Conservation (phyloP, 2,329 filamentous ascomycete genomes). For the Microcera coccophila region DNA sequence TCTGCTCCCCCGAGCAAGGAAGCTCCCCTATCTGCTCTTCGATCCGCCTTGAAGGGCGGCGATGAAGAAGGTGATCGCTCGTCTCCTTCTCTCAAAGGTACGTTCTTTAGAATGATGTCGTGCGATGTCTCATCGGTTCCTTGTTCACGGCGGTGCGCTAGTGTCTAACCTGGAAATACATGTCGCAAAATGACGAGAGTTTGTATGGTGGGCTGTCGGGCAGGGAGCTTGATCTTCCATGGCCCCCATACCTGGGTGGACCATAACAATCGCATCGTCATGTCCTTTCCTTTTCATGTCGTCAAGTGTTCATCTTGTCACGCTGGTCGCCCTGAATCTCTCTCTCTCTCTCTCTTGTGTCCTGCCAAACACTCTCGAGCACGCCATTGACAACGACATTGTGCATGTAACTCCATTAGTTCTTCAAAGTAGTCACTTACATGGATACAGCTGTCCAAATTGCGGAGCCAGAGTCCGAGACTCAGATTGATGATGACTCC, state of each 20-base stretch:
- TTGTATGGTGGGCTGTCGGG: neutral
- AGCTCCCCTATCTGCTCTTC: slow-evolving; percentile 22
- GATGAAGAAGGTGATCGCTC: slow-evolving; percentile 41
- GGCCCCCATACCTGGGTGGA: no score
- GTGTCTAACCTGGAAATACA: neutral
- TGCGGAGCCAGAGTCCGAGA: slow-evolving; percentile 45
- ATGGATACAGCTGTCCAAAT: slow-evolving; percentile 51
- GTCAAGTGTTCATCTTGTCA: no score
- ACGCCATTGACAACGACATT: no score
- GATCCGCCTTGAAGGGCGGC: slow-evolving; percentile 42
- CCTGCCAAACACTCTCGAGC: no score
- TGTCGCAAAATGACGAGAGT: neutral
- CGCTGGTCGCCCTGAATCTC: no score
- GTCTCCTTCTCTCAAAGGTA: slow-evolving; percentile 42
- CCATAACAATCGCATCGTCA: neutral
- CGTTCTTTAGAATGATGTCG: slow-evolving; percentile 18
- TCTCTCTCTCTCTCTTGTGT: no score
- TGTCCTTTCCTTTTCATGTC: no score
- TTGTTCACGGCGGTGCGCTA: neutral
- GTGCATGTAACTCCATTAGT: no score
- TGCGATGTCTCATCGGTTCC: slow-evolving; percentile 3
- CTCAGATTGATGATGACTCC: slow-evolving; percentile 31
- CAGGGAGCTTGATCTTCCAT: no score
- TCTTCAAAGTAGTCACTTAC: slow-evolving; percentile 26
- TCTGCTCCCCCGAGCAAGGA: slow-evolving; percentile 20